Base-by-base conservation (phyloP, 441 rosid genomes). In the Aleurites moluccanus region DNA sequence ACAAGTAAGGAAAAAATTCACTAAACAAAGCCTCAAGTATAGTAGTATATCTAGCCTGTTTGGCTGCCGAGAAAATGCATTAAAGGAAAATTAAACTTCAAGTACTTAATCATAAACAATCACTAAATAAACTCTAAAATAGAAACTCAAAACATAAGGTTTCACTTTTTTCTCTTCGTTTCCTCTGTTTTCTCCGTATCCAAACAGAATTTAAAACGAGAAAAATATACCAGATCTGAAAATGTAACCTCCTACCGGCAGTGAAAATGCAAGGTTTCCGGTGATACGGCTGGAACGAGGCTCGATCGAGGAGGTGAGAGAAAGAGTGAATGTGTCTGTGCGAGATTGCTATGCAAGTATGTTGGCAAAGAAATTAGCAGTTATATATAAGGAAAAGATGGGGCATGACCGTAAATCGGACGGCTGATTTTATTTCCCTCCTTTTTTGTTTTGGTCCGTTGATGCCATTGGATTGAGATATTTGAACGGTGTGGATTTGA, bases 381-480 rank as follows among this genome's bases (percentile, higher is more conserved):
- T 40, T n/a, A n/a, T 73, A 67, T 73, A 73, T 73, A 78, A 28
- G 3, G 27, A 50, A 56, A 15, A 5, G 38, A 61, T 28, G 28
- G 69, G 73, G 70, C 63, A 38, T 50, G 69, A 25, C 16, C 1
- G 16, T 50, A 52, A 77, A 86, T 86, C 88, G 69, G 56, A 83
- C 87, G 85, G 87, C 72, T 77, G 69, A 45, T 28, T 8, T 73
- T 73, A 38, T 62, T 73, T 80, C 75, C 45, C 79, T 78, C 75
- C 79, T 13, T 77, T 30, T 75, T 70, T 40, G 0, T 35, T 64
- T 49, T 49, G 23, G 55, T 30, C 72, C 64, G 77, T 70, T 77
- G 65, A 11, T 55, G 80, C 82, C 85, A 83, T 85, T 72, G 81
- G 86, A 81, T 83, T 73, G 70, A 70, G 78, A 77, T 27, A 44